Base-by-base conservation (phyloP, 345 rosid genomes). In the Lepidium sativum region DNA sequence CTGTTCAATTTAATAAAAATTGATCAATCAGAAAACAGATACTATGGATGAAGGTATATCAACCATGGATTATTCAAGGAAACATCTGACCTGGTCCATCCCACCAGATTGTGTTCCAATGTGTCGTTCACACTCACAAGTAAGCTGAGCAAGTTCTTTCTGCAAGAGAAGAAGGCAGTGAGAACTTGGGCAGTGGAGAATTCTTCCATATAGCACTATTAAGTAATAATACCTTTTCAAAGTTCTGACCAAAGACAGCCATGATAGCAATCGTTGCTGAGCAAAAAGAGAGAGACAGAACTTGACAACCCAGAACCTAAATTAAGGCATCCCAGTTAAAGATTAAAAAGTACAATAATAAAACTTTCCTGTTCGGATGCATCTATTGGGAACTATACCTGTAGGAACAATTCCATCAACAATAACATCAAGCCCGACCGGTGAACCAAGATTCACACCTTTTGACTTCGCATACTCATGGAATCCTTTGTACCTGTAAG, bases 101-200 rank as follows among this genome's bases (percentile, higher is more conserved):
- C 99, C 99, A 69, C 99, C 99, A 53, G 99, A 91, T 51, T 86
- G 99, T 5, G 97, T 91, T 76, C 99, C 99, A 54, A 95, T 86
- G 60, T 95, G 96, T 55, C 85, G 81, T 79, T 91, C 99, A 63
- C 99, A 91, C 10, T 85, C 95, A 61, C 99, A 91, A 3, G 99
- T 91, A 60, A 95, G 78, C 35, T 95, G 99, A 15, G 99, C 99
- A 66, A 91, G 52, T 60, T 95, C 99, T 88, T 95, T 91, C 99
- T 95, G 88, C 69, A 49, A 59, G 59, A 39, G 34, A n/a, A 15
- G 33, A 23, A 48, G 20, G 39, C 32, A 45, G 38, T 29, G 11
- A 53, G 32, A 60, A 25, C 12, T 47, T 40, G 9, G 34, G 4
- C 20, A 25, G 37, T 13, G 34, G 35, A 42, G 7, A 5, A 20